Evolutionary conservation across 179 eudicot genomes (phyloP), one percentile per base, ranked within the genome.

Genomic region (Heliamphora pulchella): DNA sequence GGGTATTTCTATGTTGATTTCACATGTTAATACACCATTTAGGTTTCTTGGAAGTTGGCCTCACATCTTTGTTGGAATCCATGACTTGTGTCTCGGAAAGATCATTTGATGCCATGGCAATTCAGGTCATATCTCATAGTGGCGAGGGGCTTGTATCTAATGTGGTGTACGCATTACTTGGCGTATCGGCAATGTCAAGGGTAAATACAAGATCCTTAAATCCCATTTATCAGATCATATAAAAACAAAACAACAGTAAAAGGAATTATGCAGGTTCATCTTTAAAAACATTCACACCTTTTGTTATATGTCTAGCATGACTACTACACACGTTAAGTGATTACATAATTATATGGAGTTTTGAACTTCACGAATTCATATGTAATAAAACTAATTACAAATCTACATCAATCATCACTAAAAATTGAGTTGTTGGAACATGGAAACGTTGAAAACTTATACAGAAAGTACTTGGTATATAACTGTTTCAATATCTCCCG

Each of bases 151-250:
- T 96, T 65, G 88, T 96, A 69, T 94, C 98, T 39, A 96, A 90
- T 89, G 89, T 96, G 82, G 86, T 94, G 61, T 96, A 96, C 70
- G 99, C 99, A 82, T 85, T 94, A 82, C 99, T 96, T 82, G 98
- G 99, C 63, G 90, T 92, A 81, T 92, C 98, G 20, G 99, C 99
- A 80, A 91, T 96, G 97, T 94, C 99, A 75, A 90, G 98, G 96
- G 99, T 96, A 94, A 87, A 86, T 53, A 58, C 58, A 63, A 62
- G 51, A 81, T 83, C 76, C 66, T 55, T 67, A 43, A 48, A 14
- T 70, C 55, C 67, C 51, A 72, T 63, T 48, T 64, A n/a, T 74
- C 0, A 71, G 78, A 43, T 47, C 43, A 70, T 44, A n/a, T 39
- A 48, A 8, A 50, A 50, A 50, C 44, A 18, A 9, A 47, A 10